Evolutionary conservation across 768 basidiomycete genomes (phyloP), one percentile per base, ranked within the genome.

Genomic region (Xerocomus brunneocitrinus): DNA sequence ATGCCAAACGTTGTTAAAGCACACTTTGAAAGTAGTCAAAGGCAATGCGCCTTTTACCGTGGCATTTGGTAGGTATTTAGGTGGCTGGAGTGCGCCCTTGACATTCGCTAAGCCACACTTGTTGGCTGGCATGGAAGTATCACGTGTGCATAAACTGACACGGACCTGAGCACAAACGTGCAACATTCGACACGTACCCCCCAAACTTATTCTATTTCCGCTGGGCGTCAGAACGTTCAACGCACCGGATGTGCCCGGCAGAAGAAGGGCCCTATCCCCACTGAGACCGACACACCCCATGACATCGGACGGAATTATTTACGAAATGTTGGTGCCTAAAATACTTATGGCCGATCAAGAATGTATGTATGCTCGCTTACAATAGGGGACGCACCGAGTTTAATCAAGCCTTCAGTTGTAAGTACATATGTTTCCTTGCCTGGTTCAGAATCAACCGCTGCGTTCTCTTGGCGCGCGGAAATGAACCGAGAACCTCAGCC

Each of bases 61-160:
- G 14, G 24, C 14, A 22, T 42, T 22, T 34, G 16, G 36, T 16
- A 22, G 22, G 49, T 56, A 45, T 53, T 64, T 52, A 60, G 53
- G 32, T 12, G n/a, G 40, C 12, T 6, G 8, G 40, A 44, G 10
- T 19, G 30, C 30, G 16, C 34, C 28, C 16, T 5, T 16, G 16
- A 36, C 12, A 32, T 32, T 12, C 32, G 32, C 10, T 10, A 10
- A 34, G 4, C 32, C 8, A 10, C 10, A 35, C 30, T 13, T 36
- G 35, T 36, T 12, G 35, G 35, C 35, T 36, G 7, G 34, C 34
- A 35, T 35, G 34, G 5, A 32, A 35, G 34, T 35, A 35, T 35
- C 34, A 35, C 13, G 14, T 35, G 34, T 35, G 34, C 34, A 35
- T 35, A 35, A 35, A 13, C 16, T 19, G 19, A n/a, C n/a, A 8